Evolutionary conservation across 257 asterid species (phyloP).

Genomic region (Cordia subcordata): DNA sequence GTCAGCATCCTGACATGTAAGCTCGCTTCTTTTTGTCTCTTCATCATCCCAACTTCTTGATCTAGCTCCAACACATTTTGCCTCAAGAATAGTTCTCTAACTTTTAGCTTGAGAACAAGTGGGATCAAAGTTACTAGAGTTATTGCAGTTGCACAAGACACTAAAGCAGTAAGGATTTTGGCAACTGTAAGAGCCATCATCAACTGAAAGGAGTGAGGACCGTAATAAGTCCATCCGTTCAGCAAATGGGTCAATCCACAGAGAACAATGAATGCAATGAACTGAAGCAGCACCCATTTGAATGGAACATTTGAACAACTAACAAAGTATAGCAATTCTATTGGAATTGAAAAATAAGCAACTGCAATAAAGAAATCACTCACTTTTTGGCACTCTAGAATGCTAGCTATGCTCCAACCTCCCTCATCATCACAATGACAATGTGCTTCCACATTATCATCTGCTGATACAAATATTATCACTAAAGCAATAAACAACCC

Average conservation of each 20-base stretch:
- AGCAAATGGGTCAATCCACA: constrained; percentile 48
- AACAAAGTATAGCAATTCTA: constrained; percentile 39
- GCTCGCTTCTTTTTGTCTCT: constrained; percentile 40
- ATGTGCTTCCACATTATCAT: constrained; percentile 22
- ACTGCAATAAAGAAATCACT: constrained; percentile 44
- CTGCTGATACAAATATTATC: constrained; percentile 24
- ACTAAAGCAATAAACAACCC: constrained; percentile 21
- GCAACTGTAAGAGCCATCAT: constrained; percentile 36
- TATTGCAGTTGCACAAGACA: constrained; percentile 46
- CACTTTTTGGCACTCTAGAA: constrained; percentile 34
- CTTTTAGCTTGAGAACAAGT: constrained; percentile 36
- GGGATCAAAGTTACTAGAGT: constrained; percentile 41
- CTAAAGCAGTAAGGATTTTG: constrained; percentile 40
- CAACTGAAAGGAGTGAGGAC: constrained; percentile 38
- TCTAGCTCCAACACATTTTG: constrained; percentile 45
- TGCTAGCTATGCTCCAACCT: constrained; percentile 28
- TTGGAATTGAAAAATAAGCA: constrained; percentile 44
- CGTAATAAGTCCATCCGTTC: constrained; percentile 34
- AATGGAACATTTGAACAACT: constrained; percentile 41
- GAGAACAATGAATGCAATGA: constrained; percentile 39
- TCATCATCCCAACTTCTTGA: constrained; percentile 46
- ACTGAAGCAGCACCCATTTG: constrained; percentile 42
- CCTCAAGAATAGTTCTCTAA: constrained; percentile 36
- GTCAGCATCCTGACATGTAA: constrained; percentile 45
- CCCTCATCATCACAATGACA: constrained; percentile 42